A percentile compares a stretch with the other conserved stretches of the same genome.
Evolutionary conservation across 306 rosid genomes (phyloP).

Genomic region (Vigna hirtella): DNA sequence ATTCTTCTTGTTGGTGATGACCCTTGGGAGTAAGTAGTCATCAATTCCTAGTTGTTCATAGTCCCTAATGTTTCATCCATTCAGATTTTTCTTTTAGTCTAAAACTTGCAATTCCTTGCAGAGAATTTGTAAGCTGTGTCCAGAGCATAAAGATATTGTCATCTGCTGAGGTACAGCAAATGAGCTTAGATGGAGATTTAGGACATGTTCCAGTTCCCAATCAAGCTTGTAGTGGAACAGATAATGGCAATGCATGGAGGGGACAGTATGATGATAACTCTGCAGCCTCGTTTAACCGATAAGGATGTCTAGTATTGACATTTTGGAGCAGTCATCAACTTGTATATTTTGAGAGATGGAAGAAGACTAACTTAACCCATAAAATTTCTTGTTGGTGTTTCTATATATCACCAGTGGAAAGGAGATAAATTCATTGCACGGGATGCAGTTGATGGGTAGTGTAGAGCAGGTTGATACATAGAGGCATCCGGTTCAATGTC

Average conservation of each 20-base stretch:
- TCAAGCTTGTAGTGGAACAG: slow-evolving; percentile 92
- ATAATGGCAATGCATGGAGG: slow-evolving; percentile 91
- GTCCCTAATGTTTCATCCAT: not conserved
- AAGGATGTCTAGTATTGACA: slow-evolving; percentile 32
- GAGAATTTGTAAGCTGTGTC: slow-evolving; percentile 96
- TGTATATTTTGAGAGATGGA: slow-evolving; percentile 46
- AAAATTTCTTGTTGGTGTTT: slow-evolving; percentile 36
- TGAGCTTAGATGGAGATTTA: slow-evolving; percentile 95
- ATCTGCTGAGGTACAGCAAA: slow-evolving; percentile 89
- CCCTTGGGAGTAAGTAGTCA: slow-evolving; percentile 93
- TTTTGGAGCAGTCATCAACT: slow-evolving; percentile 39
- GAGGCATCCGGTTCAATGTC: not conserved
- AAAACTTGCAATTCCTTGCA: slow-evolving; percentile 49
- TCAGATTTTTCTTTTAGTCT: slow-evolving; percentile 28
- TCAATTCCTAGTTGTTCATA: slow-evolving; percentile 17
- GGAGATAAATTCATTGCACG: slow-evolving; percentile 32
- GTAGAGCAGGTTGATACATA: slow-evolving; percentile 21
- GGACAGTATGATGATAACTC: slow-evolving; percentile 86
- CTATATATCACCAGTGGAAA: slow-evolving; percentile 20
- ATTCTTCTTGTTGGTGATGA: slow-evolving; percentile 97
- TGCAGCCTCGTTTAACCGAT: slow-evolving; percentile 87
- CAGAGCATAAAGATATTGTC: slow-evolving; percentile 94
- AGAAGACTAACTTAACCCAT: slow-evolving; percentile 45
- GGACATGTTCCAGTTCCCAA: slow-evolving; percentile 77
- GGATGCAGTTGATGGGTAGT: slow-evolving; percentile 38